Percentiles rank a stretch among this genome's conserved stretches.
Evolutionary conservation across 2,329 filamentous ascomycete genomes (phyloP).

Genomic region (Xylariaceae sp.): DNA sequence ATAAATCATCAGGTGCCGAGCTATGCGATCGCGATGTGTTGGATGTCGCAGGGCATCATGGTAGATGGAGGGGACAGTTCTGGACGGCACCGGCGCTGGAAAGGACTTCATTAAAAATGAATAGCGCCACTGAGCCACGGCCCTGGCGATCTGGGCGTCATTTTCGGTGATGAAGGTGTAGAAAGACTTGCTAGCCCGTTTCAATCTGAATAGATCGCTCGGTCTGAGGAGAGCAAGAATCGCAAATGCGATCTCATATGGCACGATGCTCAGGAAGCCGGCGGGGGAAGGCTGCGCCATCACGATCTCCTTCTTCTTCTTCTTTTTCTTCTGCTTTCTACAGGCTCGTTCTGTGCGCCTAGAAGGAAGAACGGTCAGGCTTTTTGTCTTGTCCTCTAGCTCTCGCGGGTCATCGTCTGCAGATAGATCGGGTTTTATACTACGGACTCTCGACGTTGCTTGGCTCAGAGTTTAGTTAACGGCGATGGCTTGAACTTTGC

Average conservation of each 20-base stretch:
- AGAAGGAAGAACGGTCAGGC: slow-evolving; percentile 41
- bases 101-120: slow-evolving; percentile 47
- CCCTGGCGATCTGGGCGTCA: slow-evolving; percentile 38
- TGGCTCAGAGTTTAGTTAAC: background rate
- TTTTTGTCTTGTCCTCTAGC: slow-evolving; percentile 40
- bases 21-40: slow-evolving; percentile 36
- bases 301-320: slow-evolving; percentile 37
- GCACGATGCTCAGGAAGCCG: slow-evolving; percentile 39
- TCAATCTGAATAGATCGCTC: slow-evolving; percentile 45
- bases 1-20: slow-evolving; percentile 46
- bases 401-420: slow-evolving; percentile 43
- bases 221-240: slow-evolving; percentile 44
- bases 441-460: slow-evolving; percentile 1
- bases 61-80: slow-evolving; percentile 25
- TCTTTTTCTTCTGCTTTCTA: slow-evolving; percentile 30
- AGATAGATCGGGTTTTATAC: background rate
- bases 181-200: slow-evolving; percentile 39
- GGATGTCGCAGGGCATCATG: slow-evolving; percentile 36
- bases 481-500: too few relatives aligned
- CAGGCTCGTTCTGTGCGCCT: slow-evolving; percentile 46
- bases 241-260: slow-evolving; percentile 47
- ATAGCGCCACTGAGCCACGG: slow-evolving; percentile 45
- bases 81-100: slow-evolving; percentile 42
- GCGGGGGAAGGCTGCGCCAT: slow-evolving; percentile 28
- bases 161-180: slow-evolving; percentile 41